These are phyloP conservation scores for Pholiota conissans DNA, from an alignment of 768 basidiomycete species.

Conservation along the genomic window DNA sequence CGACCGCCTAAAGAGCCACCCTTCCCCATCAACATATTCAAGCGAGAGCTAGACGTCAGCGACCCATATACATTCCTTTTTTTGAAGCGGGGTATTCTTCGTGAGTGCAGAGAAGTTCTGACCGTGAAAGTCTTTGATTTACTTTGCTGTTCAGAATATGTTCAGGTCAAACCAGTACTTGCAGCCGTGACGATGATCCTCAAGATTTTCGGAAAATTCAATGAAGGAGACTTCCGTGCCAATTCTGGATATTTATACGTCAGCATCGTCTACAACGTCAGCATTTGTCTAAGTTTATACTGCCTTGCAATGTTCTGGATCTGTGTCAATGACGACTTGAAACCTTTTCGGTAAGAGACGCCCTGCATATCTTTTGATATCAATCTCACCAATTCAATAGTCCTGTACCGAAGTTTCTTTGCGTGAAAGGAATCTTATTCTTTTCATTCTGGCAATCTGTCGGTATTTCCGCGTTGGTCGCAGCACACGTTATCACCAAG, in stretches of 20 bases:
- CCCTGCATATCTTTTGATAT: not conserved
- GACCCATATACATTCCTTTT: conserved; percentile 95
- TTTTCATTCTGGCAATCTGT: conserved; percentile 99
- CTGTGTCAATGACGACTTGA: conserved; percentile 84
- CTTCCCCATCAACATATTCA: conserved; percentile 84
- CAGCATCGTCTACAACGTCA: conserved; percentile 81
- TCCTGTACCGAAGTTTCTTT: conserved; percentile 95
- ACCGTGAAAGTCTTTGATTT: not conserved
- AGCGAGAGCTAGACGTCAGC: conserved; percentile 85
- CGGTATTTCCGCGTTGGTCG: conserved; percentile 84
- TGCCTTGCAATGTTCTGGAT: conserved; percentile 98
- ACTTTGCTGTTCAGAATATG: conserved; percentile 77
- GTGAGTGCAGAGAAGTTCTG: conserved; percentile 40
- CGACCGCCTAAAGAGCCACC: conserved; percentile 85
- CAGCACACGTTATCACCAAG: conserved; percentile 68
- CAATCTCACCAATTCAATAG: conserved; percentile 34
- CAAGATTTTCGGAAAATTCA: conserved; percentile 84
- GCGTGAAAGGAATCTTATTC: conserved; percentile 97
- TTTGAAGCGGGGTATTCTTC: conserved; percentile 92
- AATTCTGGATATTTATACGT: conserved; percentile 92
- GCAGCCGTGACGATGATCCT: conserved; percentile 83
- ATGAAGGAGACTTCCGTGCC: conserved; percentile 84
- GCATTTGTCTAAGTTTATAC: conserved; percentile 79
- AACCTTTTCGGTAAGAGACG: conserved; percentile 74
- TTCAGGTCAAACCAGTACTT: conserved; percentile 91